Base-by-base conservation (phyloP, 2,329 filamentous ascomycete genomes). In the Exophiala mesophila region DNA sequence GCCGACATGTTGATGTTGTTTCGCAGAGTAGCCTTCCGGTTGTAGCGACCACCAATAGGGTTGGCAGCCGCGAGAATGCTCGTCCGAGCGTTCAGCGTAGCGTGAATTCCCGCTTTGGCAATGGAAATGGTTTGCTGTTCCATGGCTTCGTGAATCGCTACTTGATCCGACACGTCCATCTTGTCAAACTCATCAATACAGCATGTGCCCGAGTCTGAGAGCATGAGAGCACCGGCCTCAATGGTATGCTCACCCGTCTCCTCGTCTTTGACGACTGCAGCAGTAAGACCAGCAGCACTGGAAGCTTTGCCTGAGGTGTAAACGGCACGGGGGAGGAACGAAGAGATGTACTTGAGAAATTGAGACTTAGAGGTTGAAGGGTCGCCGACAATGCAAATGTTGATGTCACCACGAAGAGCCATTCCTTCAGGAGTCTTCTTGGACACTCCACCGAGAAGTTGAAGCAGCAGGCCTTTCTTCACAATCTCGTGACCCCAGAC, bases 41-140 rank as follows among this genome's bases (percentile, higher is more conserved):
- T 94, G 68, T 98, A 94, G n/a, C 92, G 81, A 9, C 92, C 92
- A 19, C 88, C 88, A 3, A 98, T 88, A 0, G 92, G 92, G 64
- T 98, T 98, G 20, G 92, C 92, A 5, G 92, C 92, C 1, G 92
- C 92, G 12, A 98, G 82, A 57, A 98, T 97, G 34, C 85, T 92
- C 1, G 92, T 96, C 41, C 92, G 81, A 2, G 92, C 92, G 60
- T 98, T 98, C 33, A 98, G 77, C 0, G 92, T 98, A 3, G 92
- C 94, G 63, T 98, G 92, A 45, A 98, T 98, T 58, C 92, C 92
- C 4, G 92, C 92, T 69, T 98, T 98, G 47, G 92, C 90, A 58
- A 98, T 98, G 6, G 88, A 96, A 54, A 98, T 98, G 4, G 92
- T 98, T 68, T 98, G 92, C 71, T 98, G 92, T 77, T 98, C 92